These are phyloP conservation scores for Coemansia sp. DNA, from an alignment of 192 early-diverging fungal genomes.

Conservation along the genomic window DNA sequence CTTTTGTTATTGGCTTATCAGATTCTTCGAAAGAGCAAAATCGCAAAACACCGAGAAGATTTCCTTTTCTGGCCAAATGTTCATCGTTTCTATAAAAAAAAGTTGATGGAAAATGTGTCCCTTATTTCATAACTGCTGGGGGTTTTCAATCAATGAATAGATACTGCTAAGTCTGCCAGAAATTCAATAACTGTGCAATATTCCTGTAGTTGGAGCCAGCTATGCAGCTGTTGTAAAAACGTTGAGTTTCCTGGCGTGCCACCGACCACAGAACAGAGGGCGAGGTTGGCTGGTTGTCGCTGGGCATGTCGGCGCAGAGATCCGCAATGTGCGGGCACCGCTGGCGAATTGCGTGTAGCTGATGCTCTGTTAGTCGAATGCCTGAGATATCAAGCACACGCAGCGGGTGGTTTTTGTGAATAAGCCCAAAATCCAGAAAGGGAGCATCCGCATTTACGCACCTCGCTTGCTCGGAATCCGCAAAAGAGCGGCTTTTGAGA, in stretches of 20 bases:
- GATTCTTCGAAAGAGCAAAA: no score
- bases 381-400: slow-evolving; percentile 15
- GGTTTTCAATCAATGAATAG: no score
- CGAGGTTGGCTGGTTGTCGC: neutral
- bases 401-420: slow-evolving; percentile 19
- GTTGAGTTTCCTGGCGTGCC: neutral
- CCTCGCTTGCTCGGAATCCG: neutral
- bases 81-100: neutral
- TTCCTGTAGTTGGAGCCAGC: neutral
- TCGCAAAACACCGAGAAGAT: no score
- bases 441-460: neutral
- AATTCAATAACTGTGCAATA: neutral
- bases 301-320: neutral
- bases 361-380: slow-evolving; percentile 14
- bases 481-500: neutral
- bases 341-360: slow-evolving; percentile 19
- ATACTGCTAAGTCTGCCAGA: neutral
- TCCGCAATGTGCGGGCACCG: slow-evolving; percentile 13
- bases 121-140: neutral
- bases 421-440: slow-evolving; percentile 7
- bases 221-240: neutral
- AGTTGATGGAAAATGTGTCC: no score
- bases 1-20: slow-evolving; percentile 1
- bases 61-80: slow-evolving; percentile 2
- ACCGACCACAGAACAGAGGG: neutral